Base-by-base conservation (phyloP, 768 basidiomycete genomes). In the Tricholoma bakamatsutake region DNA sequence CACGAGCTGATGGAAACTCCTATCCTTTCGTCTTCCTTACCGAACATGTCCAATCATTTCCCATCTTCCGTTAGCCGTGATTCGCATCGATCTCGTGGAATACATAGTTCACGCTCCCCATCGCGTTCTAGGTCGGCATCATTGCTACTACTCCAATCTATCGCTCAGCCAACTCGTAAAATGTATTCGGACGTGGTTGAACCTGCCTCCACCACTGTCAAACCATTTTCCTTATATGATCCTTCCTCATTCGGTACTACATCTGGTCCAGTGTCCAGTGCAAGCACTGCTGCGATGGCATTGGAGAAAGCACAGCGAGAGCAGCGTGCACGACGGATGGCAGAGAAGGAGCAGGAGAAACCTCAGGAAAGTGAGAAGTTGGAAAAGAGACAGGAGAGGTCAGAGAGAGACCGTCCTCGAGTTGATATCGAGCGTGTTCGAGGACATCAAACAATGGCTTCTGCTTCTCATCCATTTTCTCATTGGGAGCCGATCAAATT, bases 231-330 rank as follows among this genome's bases (percentile, higher is more conserved):
- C n/a, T n/a, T n/a, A n/a, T n/a, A n/a, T n/a, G n/a, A n/a, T n/a
- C 58, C 53, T 17, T 37, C 59, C 5, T 42, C 37, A 1, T 39
- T 39, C 4, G 17, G 39, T 17, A 4, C 47, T 10, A 42, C 61
- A 11, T 60, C 53, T 61, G 27, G 57, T 37, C 48, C 65, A 47
- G 67, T 78, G 27, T 80, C 79, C 21, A 74, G 75, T 51, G 82
- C 82, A 9, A 83, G 81, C 55, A 74, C 74, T 37, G 79, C 74
- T 49, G 82, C 82, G 4, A 74, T 77, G 70, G 80, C 76, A 13
- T 62, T 81, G 24, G 81, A 82, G 62, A 78, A 60, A 60, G 73
- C 66, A 50, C 56, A 58, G 49, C 58, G 57, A 51, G 69, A 69
- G 52, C 56, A 53, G 49, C 58, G 52, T 47, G 46, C 53, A 59